Base-by-base conservation (phyloP, 805 yeast species). In the Martiniozyma abietophila region DNA sequence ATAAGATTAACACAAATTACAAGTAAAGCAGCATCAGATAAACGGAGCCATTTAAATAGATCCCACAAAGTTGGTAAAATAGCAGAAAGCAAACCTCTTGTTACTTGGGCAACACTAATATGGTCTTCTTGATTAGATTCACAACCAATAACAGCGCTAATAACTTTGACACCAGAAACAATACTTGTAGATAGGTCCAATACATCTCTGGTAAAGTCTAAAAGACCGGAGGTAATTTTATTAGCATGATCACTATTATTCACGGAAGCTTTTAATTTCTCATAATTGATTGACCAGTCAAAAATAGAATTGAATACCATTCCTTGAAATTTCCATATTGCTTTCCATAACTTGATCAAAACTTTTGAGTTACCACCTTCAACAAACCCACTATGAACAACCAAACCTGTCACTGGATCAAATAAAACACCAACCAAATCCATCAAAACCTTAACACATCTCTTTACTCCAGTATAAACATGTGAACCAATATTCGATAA, bases 191-290 rank as follows among this genome's bases (percentile, higher is more conserved):
- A 78, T 21, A 83, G 63, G 45, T 88, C 96, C 32, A 89, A 64
- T 0, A 84, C 77, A 50, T 85, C 95, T 52, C 94, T 71, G 2
- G 96, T 82, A 46, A 85, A 88, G 37, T 86, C 94, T 15, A 51
- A 26, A 17, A 56, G 34, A 25, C 46, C 46, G 3, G 32, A 30
- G 4, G 52, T 45, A 7, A 50, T 46, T 18, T 42, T 43, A 8
- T 51, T 54, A 1, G 54, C 35, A 18, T 44, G 45, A 16, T 37
- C 46, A 25, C 43, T 35, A 23, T 43, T 44, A 3, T 41, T 35
- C 3, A 43, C 21, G 2, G 37, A 25, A 3, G 46, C 33, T 29
- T 54, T 56, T 10, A 53, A 29, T 19, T 39, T 38, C 36, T 56
- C 61, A 35, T 51, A 54, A 22, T 45, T 49, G 9, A 34, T 21